Conservation (phyloP, 1,284 basidiomycete genomes). For the Xerocomus amazonicus region DNA sequence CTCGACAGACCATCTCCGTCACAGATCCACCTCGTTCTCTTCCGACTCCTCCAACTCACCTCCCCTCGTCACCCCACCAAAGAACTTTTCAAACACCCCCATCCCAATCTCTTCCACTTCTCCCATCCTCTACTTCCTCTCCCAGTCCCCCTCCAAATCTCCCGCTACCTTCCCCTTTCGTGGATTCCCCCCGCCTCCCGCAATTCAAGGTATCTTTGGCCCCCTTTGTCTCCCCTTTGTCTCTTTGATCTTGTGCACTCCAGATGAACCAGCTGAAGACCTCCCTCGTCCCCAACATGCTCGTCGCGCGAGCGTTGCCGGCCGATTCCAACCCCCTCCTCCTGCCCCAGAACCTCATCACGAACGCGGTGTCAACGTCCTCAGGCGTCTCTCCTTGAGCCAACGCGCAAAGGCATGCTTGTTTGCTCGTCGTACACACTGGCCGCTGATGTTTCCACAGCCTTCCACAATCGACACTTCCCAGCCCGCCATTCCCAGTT, state of each 20-base stretch:
- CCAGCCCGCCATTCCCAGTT: conserved; percentile 32
- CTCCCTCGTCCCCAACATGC: conserved; percentile 43
- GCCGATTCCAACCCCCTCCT: conserved; percentile 45
- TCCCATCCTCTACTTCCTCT: conserved; percentile 67
- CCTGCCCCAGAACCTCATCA: conserved; percentile 43
- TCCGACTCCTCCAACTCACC: conserved; percentile 52
- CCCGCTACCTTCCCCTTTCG: conserved; percentile 60
- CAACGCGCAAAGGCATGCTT: conserved; percentile 52
- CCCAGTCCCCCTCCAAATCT: conserved; percentile 48
- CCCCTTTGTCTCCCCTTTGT: not conserved
- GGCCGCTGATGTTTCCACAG: conserved; percentile 4
- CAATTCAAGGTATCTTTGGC: conserved; percentile 57
- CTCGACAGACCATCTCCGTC: conserved; percentile 37
- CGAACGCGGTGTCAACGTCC: conserved; percentile 62
- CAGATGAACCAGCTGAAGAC: conserved; percentile 42
- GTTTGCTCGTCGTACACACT: not conserved
- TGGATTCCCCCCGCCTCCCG: conserved; percentile 49
- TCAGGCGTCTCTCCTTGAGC: conserved; percentile 67
- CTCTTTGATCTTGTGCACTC: not conserved
- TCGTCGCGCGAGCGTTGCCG: conserved; percentile 47
- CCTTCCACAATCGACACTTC: conserved; percentile 12
- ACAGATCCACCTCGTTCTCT: conserved; percentile 55
- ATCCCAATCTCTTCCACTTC: conserved; percentile 56
- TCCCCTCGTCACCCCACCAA: conserved; percentile 41
- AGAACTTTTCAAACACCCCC: conserved; percentile 35